Evolutionary conservation across 2,329 filamentous ascomycete genomes (phyloP), one percentile per base, ranked within the genome.

Genomic region (Monilinia fructigena): DNA sequence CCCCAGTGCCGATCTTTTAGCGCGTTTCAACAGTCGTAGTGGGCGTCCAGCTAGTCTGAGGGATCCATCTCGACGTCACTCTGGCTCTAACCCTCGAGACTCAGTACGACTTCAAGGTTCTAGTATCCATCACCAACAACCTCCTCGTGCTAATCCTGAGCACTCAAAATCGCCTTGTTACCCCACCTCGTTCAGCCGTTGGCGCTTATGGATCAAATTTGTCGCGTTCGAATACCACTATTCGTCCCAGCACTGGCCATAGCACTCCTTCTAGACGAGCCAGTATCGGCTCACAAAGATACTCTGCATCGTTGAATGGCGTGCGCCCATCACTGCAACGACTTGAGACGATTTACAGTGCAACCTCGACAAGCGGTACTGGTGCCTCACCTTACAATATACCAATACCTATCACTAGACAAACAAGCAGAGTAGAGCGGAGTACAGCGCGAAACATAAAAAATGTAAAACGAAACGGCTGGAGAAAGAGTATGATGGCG

Each of bases 361-460:
- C 75, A 20, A 73, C 74, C 1, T 72, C 74, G 3, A 67, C 65
- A 40, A 70, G 65, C 11, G 73, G 73, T 28, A 70, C 23, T 55
- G 45, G 42, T 2, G n/a, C 35, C 48, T 42, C 23, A 55, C 60
- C 48, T 40, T 61, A 50, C 45, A 61, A 61, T 18, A 20, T 61
- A 38, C 67, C 54, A 63, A 66, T 67, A 53, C 52, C 70, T 40
- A 55, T 73, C 5, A 42, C 20, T 18, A 70, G 75, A 73, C 70
- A 79, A 47, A 77, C 80, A 48, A 87, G 85, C 71, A 81, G 86
- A 52, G 85, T 85, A 1, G 83, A 85, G 73, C 79, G 85, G 38
- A 86, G 85, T 66, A 86, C 86, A 7, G 82, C 85, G 12, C 87
- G 84, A 76, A 89, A 88, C 70, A 84, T 88, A 38, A 80, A 82